Evolutionary conservation across 2,329 filamentous ascomycete genomes (phyloP).

Genomic region (Dryadomyces quercivorus): DNA sequence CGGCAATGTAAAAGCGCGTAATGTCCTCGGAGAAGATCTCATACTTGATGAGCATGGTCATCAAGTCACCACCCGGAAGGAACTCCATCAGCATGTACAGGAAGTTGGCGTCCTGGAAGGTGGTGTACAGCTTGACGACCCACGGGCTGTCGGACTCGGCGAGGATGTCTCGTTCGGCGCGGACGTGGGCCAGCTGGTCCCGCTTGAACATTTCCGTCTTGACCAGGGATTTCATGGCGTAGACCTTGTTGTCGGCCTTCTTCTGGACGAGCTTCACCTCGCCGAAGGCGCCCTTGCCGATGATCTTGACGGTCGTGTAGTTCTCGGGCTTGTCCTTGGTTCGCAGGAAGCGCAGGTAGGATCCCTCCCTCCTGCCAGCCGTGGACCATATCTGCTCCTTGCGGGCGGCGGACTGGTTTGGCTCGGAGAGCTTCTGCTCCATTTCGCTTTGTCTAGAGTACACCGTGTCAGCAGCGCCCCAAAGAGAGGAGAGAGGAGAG

Average conservation of each 20-base stretch:
- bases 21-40: constrained; percentile 99
- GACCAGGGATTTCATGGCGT: constrained; percentile 94
- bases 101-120: constrained; percentile 93
- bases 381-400: constrained; percentile 78
- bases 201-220: constrained; percentile 99
- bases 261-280: constrained; percentile 97
- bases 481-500: background rate
- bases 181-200: constrained; percentile 93
- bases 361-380: constrained; percentile 77
- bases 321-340: constrained; percentile 90
- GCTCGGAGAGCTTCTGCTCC: constrained; percentile 71
- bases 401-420: constrained; percentile 59
- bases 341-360: constrained; percentile 85
- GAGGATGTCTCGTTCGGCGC: constrained; percentile 92
- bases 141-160: constrained; percentile 99
- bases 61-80: constrained; percentile 90
- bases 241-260: constrained; percentile 92
- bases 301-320: constrained; percentile 94
- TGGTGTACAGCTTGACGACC: constrained; percentile 97
- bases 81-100: constrained; percentile 99
- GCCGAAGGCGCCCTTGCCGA: constrained; percentile 96
- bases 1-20: constrained; percentile 97
- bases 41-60: constrained; percentile 99
- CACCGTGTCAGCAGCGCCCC: too few species aligned
- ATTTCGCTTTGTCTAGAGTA: constrained; percentile 70